These are phyloP conservation scores for Colletotrichum sp. DNA, from an alignment of 2,329 filamentous ascomycete genomes.

Conservation along the genomic window DNA sequence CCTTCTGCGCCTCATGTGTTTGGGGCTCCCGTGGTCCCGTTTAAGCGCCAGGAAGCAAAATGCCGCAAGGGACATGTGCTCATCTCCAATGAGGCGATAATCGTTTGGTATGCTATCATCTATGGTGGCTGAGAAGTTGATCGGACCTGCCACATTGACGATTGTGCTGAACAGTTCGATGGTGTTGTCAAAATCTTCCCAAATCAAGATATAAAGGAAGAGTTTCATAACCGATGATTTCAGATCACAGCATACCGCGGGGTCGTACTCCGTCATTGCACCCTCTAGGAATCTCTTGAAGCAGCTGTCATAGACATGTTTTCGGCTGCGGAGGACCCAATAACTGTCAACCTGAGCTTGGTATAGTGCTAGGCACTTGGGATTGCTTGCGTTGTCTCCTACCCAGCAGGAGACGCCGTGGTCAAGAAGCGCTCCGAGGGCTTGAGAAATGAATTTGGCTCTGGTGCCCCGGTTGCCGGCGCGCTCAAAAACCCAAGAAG, in stretches of 20 bases:
- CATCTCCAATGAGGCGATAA: neutral
- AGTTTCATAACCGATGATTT: neutral
- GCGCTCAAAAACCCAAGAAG: neutral
- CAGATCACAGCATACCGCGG: neutral
- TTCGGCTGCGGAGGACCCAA: too few relatives aligned
- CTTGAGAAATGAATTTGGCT: neutral
- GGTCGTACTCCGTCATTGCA: neutral
- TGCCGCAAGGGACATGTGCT: rapidly evolving
- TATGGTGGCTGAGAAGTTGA: neutral
- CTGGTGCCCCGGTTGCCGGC: neutral
- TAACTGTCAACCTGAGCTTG: neutral
- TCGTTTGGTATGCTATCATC: rapidly evolving
- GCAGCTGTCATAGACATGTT: neutral
- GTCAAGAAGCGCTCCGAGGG: neutral
- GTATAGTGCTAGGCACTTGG: neutral
- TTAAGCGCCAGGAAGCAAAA: neutral
- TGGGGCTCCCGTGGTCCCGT: rapidly evolving
- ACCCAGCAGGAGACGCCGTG: neutral
- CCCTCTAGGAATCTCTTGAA: neutral
- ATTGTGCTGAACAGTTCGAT: rapidly evolving
- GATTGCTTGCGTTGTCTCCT: rapidly evolving
- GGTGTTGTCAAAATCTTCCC: neutral
- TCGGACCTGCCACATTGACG: neutral
- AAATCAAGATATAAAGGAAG: neutral
- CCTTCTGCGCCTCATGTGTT: neutral